Evolutionary conservation across 208 protist genomes (phyloP).

Genomic region (Wallacemonas collosoma): DNA sequence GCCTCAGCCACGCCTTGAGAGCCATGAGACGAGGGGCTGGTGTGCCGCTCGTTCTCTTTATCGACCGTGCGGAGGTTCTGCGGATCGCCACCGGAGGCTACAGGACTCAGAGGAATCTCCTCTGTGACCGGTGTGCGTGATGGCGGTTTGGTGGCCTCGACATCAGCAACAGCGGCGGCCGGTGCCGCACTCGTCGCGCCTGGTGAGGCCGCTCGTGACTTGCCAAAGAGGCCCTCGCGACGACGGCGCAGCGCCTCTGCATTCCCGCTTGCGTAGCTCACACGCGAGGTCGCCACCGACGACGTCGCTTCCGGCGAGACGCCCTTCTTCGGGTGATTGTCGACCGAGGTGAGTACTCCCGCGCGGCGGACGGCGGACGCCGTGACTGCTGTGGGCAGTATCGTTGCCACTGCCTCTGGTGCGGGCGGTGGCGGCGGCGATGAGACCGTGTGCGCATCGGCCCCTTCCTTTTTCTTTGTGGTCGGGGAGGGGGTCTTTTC

Average conservation of each 20-base stretch:
- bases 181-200: neutral
- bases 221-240: constrained; percentile 59
- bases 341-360: neutral
- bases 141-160: constrained; percentile 1
- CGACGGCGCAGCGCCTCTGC: constrained; percentile 52
- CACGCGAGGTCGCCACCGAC: constrained; percentile 25
- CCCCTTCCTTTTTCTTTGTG: neutral
- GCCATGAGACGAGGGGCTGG: too few species aligned
- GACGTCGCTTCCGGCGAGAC: neutral
- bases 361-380: neutral
- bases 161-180: too few species aligned
- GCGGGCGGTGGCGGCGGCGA: too few species aligned
- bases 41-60: too few species aligned
- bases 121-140: too few species aligned
- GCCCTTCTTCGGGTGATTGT: neutral
- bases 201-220: neutral
- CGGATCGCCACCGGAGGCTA: neutral
- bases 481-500: neutral
- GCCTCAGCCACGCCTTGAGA: too few species aligned
- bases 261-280: constrained; percentile 43
- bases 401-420: too few species aligned
- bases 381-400: neutral
- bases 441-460: too few species aligned
- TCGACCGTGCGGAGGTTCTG: too few species aligned
- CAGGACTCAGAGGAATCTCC: neutral